These are phyloP conservation scores for Chrysoporthe puriensis DNA, from an alignment of 2,329 filamentous ascomycete genomes.

Conservation along the genomic window DNA sequence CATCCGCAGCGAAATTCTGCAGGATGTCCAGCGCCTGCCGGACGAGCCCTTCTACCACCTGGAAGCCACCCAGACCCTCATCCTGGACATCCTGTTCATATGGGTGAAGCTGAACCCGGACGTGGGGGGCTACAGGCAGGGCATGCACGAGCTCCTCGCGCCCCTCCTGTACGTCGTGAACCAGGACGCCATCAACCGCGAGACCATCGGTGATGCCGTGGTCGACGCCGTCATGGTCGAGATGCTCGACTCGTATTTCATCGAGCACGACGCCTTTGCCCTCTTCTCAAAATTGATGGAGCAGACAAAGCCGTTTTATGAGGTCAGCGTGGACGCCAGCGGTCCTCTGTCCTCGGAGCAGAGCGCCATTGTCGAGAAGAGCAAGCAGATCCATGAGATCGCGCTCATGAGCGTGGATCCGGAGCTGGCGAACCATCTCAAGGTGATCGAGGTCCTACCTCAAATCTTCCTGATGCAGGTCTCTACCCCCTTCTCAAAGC, in stretches of 20 bases:
- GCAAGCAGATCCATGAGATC: slow-evolving; percentile 83
- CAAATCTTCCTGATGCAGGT: slow-evolving; percentile 92
- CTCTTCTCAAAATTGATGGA: slow-evolving; percentile 90
- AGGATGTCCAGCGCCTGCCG: slow-evolving; percentile 92
- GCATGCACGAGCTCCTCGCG: slow-evolving; percentile 95
- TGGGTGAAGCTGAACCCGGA: slow-evolving; percentile 91
- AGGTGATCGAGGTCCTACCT: slow-evolving; percentile 84
- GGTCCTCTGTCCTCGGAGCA: slow-evolving; percentile 43
- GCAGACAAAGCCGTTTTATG: slow-evolving; percentile 83
- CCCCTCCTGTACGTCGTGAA: slow-evolving; percentile 85
- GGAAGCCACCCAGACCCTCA: slow-evolving; percentile 74
- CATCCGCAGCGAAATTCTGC: slow-evolving; percentile 84
- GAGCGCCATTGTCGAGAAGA: slow-evolving; percentile 79
- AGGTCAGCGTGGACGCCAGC: slow-evolving; percentile 54
- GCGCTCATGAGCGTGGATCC: slow-evolving; percentile 79
- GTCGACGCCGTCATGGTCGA: slow-evolving; percentile 61
- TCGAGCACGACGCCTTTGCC: slow-evolving; percentile 90
- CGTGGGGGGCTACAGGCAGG: slow-evolving; percentile 89
- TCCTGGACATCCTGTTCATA: slow-evolving; percentile 89
- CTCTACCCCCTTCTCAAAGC: slow-evolving; percentile 18
- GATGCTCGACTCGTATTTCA: slow-evolving; percentile 70
- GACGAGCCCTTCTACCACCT: slow-evolving; percentile 91
- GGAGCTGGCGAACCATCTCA: slow-evolving; percentile 80
- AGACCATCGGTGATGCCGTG: slow-evolving; percentile 38
- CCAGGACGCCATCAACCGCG: slow-evolving; percentile 72